Conservation (phyloP, 1,139 yeast species). For the Debaryomycetaceae sp. region DNA sequence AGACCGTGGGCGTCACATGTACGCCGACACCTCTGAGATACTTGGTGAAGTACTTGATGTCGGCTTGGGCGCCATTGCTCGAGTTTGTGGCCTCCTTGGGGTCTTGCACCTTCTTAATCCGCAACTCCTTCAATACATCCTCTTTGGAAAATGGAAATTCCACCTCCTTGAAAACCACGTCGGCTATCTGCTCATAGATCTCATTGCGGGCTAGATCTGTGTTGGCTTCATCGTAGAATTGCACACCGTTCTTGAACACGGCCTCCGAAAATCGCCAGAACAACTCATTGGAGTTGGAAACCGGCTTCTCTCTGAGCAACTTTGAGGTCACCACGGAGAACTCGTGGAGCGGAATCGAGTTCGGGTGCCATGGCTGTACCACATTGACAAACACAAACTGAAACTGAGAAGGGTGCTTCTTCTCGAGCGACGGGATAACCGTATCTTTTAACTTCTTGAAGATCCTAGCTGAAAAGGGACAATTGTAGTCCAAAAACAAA, state of each 20-base stretch:
- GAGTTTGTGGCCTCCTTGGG: constrained; percentile 38
- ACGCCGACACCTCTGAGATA: constrained; percentile 74
- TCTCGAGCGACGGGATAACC: constrained; percentile 52
- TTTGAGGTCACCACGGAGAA: constrained; percentile 67
- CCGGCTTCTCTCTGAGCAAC: constrained; percentile 42
- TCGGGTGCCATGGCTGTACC: constrained; percentile 86
- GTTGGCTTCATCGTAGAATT: constrained; percentile 62
- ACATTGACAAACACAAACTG: constrained; percentile 63
- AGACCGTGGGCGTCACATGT: constrained; percentile 83
- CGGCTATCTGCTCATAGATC: constrained; percentile 53
- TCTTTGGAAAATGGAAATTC: constrained; percentile 35
- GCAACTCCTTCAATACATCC: constrained; percentile 32
- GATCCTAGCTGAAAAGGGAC: constrained; percentile 69
- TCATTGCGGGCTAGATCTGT: constrained; percentile 53
- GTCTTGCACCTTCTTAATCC: constrained; percentile 18
- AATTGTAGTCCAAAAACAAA: constrained; percentile 72
- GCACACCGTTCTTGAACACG: constrained; percentile 50
- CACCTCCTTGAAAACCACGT: constrained; percentile 40
- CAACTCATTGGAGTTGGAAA: constrained; percentile 21
- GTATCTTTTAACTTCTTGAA: constrained; percentile 52
- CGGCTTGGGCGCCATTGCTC: constrained; percentile 59
- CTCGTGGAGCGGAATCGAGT: constrained; percentile 65
- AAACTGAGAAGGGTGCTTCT: constrained; percentile 47
- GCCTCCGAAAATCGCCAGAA: constrained; percentile 64
- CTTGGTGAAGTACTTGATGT: constrained; percentile 70